Evolutionary conservation across 768 basidiomycete genomes (phyloP), one percentile per base, ranked within the genome.

Genomic region (Flagelloscypha sp.): DNA sequence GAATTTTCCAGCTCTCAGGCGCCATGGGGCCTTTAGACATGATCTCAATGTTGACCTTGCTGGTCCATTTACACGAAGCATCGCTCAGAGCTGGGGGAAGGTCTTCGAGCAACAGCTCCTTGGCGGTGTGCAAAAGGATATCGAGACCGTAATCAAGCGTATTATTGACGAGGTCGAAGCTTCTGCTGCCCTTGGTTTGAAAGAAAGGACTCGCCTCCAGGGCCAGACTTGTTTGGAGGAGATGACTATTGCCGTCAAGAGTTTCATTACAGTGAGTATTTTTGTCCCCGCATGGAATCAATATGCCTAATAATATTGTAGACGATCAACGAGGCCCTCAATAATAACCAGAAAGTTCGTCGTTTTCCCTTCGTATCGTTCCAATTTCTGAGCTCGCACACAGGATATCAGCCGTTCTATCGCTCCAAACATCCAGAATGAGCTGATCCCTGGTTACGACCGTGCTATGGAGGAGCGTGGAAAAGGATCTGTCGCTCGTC

Each of bases 31-130:
- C 6, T 79, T 62, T 57, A 65, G 72, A 24, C 61, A 64, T n/a
- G 72, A 77, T 45, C 57, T 79, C n/a, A 80, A 78, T 42, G 63
- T 68, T 3, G 74, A 78, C 41, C 53, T 80, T 1, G 56, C 71
- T 23, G 62, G 62, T 13, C 76, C 76, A 2, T 73, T 80, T 52
- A 76, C 74, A 1, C 62, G 61, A 27, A 70, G 68, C 41, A 76
- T 80, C 30, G 76, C 76, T 3, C 58, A 58, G 37, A 67, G 69
- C 6, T 79, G 76, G 76, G 59, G 65, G 12, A 61, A 68, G 46
- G 59, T 77, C n/a, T 79, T 78, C 40, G 75, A 79, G 48, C 61
- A 67, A 0, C 71, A 78, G 44, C 53, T 78, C 7, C 75, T 79
- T 45, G 57, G 52, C 1, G 48, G 62, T 6, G 70, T 79, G 39